These are phyloP conservation scores for Macrocybe sp. DNA, from an alignment of 1,284 basidiomycete genomes.

Conservation along the genomic window DNA sequence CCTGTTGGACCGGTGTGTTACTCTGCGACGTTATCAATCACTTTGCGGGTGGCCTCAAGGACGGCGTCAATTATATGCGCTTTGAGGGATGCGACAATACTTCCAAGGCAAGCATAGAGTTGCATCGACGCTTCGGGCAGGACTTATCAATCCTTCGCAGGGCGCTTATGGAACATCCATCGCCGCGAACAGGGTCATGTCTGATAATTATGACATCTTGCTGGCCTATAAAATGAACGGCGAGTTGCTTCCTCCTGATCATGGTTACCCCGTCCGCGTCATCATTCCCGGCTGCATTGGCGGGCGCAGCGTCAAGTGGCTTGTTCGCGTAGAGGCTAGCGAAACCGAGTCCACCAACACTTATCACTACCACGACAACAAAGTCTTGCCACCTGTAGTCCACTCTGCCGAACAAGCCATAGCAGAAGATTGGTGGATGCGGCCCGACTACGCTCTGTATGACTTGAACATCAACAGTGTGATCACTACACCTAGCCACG, in stretches of 20 bases:
- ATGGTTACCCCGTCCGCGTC: constrained; percentile 60
- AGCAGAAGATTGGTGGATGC: constrained; percentile 60
- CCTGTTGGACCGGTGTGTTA: constrained; percentile 64
- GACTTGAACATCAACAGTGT: constrained; percentile 64
- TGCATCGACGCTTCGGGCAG: too few species aligned
- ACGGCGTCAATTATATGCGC: constrained; percentile 40
- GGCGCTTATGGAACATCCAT: constrained; percentile 62
- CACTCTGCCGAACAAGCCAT: constrained; percentile 49
- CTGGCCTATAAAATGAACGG: constrained; percentile 65
- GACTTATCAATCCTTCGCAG: constrained; percentile 16
- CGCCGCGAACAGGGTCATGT: constrained; percentile 40
- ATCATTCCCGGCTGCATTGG: constrained; percentile 67
- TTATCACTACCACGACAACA: constrained; percentile 46
- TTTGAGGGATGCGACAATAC: constrained; percentile 62
- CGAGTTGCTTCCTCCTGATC: constrained; percentile 53
- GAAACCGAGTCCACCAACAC: too few species aligned
- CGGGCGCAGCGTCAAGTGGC: constrained; percentile 58
- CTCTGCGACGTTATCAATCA: constrained; percentile 53
- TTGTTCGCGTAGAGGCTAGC: constrained; percentile 16
- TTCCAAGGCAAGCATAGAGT: constrained; percentile 26
- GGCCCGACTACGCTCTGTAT: constrained; percentile 48
- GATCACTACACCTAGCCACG: constrained; percentile 55
- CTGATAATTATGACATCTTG: constrained; percentile 51
- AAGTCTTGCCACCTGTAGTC: constrained; percentile 54
- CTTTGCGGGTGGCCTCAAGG: constrained; percentile 25